Percentiles rank a stretch among this genome's conserved stretches.
phyloP scores from a whole-genome alignment of 2,329 filamentous ascomycete genomes.

The Talaromyces islandicus region DNA sequence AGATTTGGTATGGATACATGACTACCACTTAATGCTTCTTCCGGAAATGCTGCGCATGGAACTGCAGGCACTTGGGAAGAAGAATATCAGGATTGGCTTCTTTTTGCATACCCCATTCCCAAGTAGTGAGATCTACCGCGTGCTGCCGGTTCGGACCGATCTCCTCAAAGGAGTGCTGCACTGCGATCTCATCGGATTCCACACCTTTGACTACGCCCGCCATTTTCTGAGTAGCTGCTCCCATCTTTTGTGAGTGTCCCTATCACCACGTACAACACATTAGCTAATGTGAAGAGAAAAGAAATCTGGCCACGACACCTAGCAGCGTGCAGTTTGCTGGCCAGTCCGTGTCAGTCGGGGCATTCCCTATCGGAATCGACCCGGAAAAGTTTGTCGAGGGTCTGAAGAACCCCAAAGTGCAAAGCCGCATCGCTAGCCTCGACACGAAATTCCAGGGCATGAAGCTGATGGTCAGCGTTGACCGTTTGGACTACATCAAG shows the following conservation, averaged over 20 bases:
- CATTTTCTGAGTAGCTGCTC: slow-evolving; percentile 96
- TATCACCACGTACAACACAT: not conserved
- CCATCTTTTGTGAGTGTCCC: slow-evolving; percentile 65
- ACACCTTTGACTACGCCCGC: slow-evolving; percentile 97
- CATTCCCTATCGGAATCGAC: slow-evolving; percentile 96
- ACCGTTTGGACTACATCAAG: slow-evolving; percentile 97
- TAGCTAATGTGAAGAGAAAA: slow-evolving; percentile 17
- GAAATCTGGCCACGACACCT: slow-evolving; percentile 63
- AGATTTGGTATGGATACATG: slow-evolving; percentile 95
- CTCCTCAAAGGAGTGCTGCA: slow-evolving; percentile 82
- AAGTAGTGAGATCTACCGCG: slow-evolving; percentile 93
- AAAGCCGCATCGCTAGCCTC: slow-evolving; percentile 77
- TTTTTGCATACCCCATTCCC: slow-evolving; percentile 97
- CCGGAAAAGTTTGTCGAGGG: slow-evolving; percentile 93
- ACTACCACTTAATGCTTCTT: slow-evolving; percentile 96
- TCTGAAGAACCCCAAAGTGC: slow-evolving; percentile 75
- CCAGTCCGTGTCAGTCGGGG: slow-evolving; percentile 83
- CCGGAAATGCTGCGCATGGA: slow-evolving; percentile 92
- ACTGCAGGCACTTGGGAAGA: slow-evolving; percentile 64
- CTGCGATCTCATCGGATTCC: slow-evolving; percentile 94
- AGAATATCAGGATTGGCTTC: slow-evolving; percentile 96
- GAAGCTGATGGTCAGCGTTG: slow-evolving; percentile 93
- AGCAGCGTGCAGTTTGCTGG: slow-evolving; percentile 90
- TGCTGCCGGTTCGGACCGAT: slow-evolving; percentile 84
- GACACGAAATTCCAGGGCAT: slow-evolving; percentile 91